These are phyloP conservation scores for Pelagomonas calceolata DNA, from an alignment of 108 stramenopile genomes.

Conservation along the genomic window DNA sequence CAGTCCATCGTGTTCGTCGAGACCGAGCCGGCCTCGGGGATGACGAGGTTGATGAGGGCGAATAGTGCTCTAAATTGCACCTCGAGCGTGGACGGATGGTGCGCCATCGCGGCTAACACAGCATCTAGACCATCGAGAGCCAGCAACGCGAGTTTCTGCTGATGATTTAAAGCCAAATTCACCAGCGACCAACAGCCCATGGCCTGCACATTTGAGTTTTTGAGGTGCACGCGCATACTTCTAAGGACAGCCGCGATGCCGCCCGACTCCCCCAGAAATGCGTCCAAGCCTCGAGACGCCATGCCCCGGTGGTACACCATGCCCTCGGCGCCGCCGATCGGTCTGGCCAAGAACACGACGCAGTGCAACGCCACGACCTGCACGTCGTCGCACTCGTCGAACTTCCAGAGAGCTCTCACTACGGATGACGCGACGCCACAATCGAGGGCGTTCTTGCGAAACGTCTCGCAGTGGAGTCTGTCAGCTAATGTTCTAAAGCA, in stretches of 20 bases:
- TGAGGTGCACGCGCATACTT: conserved; percentile 62
- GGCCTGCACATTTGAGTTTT: conserved; percentile 64
- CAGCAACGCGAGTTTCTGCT: conserved; percentile 65
- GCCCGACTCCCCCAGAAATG: conserved; percentile 18
- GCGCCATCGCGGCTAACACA: conserved; percentile 64
- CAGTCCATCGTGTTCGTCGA: conserved; percentile 59
- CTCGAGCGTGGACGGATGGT: conserved; percentile 66
- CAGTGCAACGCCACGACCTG: conserved; percentile 54
- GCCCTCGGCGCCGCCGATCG: conserved; percentile 78
- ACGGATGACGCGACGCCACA: neutral
- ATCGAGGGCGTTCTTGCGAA: neutral
- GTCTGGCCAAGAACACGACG: conserved; percentile 74
- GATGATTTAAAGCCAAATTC: conserved; percentile 71
- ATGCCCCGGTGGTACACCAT: conserved; percentile 73
- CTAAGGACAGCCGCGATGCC: conserved; percentile 76
- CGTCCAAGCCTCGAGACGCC: conserved; percentile 28
- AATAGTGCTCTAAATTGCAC: conserved; percentile 87
- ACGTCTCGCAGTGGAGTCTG: neutral
- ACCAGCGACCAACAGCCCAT: conserved; percentile 89
- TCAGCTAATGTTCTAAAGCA: neutral
- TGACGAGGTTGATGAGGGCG: conserved; percentile 82
- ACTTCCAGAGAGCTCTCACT: neutral
- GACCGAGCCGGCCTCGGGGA: conserved; percentile 69
- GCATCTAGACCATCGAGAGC: conserved; percentile 64
- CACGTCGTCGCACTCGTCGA: neutral